Evolutionary conservation across 257 asterid genomes (phyloP).

Genomic region (Datura wrightii): DNA sequence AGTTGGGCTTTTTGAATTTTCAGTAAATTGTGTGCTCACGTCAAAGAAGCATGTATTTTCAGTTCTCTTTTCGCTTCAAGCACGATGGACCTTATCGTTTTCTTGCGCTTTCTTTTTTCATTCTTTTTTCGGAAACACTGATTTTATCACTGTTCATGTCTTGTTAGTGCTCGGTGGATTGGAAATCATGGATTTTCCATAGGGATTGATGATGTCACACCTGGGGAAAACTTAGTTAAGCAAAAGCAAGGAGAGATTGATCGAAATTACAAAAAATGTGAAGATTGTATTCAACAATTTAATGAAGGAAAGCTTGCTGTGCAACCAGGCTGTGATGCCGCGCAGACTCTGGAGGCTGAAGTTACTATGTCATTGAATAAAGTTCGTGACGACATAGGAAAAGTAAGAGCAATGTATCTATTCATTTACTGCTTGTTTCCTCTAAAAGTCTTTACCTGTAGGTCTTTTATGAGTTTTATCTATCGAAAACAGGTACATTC

Average conservation of each 20-base stretch:
- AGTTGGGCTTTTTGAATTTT: constrained; percentile 12
- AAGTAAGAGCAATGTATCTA: constrained; percentile 49
- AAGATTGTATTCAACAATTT: constrained; percentile 57
- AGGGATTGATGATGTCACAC: constrained; percentile 93
- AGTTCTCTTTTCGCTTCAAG: not conserved
- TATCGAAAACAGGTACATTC: not conserved
- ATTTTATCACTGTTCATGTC: constrained; percentile 35
- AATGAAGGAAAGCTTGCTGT: constrained; percentile 75
- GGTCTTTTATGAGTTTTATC: not conserved
- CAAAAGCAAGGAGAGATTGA: constrained; percentile 64
- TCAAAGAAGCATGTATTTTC: constrained; percentile 3
- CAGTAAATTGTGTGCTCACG: not conserved
- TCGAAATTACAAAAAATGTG: constrained; percentile 65
- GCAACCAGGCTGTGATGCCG: constrained; percentile 84
- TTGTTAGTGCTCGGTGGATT: constrained; percentile 92
- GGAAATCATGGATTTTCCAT: constrained; percentile 99
- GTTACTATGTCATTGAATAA: constrained; percentile 68
- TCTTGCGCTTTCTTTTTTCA: not conserved
- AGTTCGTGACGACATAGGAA: constrained; percentile 75
- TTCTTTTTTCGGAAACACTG: not conserved
- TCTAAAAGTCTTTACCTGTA: not conserved
- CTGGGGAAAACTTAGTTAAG: constrained; percentile 60
- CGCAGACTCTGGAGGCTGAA: constrained; percentile 90
- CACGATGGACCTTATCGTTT: not conserved
- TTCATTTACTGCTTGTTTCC: not conserved